Base-by-base conservation (phyloP, 352 stramenopile genomes). In the Phytopythium montanum region DNA sequence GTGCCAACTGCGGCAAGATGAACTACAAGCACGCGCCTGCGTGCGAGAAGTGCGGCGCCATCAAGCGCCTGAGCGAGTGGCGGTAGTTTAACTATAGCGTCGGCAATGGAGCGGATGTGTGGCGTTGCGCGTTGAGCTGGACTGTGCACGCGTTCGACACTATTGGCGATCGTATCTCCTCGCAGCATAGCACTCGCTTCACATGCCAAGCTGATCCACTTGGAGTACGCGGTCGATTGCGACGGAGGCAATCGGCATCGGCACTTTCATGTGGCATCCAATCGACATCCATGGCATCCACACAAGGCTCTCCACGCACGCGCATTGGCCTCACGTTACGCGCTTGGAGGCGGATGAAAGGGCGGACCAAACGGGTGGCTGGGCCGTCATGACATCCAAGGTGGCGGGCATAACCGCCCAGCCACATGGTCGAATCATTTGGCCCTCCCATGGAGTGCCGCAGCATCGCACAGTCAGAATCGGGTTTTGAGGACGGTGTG, bases 61-160 rank as follows among this genome's bases (percentile, higher is more conserved):
- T 92, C 78, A 88, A 88, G 67, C 80, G 82, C 28, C 72, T 92
- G 62, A 85, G 63, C 29, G 78, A 92, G 67, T 92, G 82, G 82
- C 69, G 82, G 49, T 92, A 75, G 55, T 16, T n/a, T 7, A 36
- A 12, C 31, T 1, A 36, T 1, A 10, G 31, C 31, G 31, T 2
- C 31, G 31, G 31, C 31, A 10, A 36, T 10, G 31, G 31, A 36
- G 9, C 31, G 31, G 31, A 36, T 9, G 31, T 6, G 1, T 36
- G 7, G 31, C 9, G 31, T 36, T 10, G 31, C 31, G 9, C 31
- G 31, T 36, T 10, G 31, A 36, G 31, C 31, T 36, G 31, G 31
- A 36, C 31, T 14, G 2, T 36, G 31, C 31, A 36, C 31, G 31
- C 31, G 31, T 36, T 36, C 13, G 31, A 36, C 31, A 36, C 31